phyloP scores from a whole-genome alignment of 495 filamentous ascomycete genomes.

The Hypoxylon fragiforme region DNA sequence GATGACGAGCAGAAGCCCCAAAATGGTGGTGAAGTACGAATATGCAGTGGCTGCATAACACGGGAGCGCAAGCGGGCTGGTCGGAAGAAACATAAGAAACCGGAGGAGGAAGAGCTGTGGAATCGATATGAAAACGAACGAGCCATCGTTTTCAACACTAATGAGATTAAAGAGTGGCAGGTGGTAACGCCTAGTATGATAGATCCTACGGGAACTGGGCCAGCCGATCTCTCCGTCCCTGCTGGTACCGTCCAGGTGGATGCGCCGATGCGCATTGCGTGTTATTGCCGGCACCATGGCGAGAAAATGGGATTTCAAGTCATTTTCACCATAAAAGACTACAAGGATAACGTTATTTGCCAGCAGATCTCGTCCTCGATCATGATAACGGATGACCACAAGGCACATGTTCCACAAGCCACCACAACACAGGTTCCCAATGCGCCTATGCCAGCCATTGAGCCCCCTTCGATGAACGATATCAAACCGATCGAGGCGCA shows the following conservation, averaged over 20 bases:
- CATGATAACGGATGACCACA: slow-evolving; percentile 97
- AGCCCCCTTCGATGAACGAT: slow-evolving; percentile 10
- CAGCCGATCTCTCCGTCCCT: slow-evolving; percentile 48
- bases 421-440: slow-evolving; percentile 33
- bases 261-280: slow-evolving; percentile 92
- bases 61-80: slow-evolving; percentile 85
- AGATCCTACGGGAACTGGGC: slow-evolving; percentile 38
- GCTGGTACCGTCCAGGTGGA: slow-evolving; percentile 72
- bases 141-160: slow-evolving; percentile 90
- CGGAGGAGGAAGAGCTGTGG: slow-evolving; percentile 82
- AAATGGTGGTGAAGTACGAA: slow-evolving; percentile 85
- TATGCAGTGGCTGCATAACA: slow-evolving; percentile 80
- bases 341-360: slow-evolving; percentile 69
- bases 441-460: slow-evolving; percentile 5
- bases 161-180: slow-evolving; percentile 87
- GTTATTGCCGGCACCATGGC: slow-evolving; percentile 91
- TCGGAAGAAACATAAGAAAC: slow-evolving; percentile 86
- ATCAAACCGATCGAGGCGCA: slow-evolving; percentile 31
- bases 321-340: slow-evolving; percentile 90
- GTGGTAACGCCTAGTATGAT: slow-evolving; percentile 48
- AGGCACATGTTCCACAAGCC: slow-evolving; percentile 64
- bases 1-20: slow-evolving; percentile 69
- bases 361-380: slow-evolving; percentile 86
- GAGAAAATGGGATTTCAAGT: slow-evolving; percentile 93
- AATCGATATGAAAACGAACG: slow-evolving; percentile 73